phyloP scores from a whole-genome alignment of 2,329 filamentous ascomycete species.

The Aspergillus luchuensis region DNA sequence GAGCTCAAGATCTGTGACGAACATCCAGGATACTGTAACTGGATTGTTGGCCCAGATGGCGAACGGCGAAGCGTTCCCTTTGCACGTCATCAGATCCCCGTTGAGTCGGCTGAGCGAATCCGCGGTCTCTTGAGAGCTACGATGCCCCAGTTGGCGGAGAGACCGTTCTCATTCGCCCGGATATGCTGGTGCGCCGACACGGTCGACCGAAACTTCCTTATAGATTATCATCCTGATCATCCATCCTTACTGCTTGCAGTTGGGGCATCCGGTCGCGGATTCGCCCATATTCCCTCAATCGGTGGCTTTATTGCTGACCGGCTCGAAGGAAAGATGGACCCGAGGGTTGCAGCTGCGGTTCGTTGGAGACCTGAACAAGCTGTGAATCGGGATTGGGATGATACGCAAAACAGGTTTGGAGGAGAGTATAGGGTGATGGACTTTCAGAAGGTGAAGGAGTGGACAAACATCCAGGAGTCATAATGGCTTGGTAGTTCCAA shows the following conservation, averaged over 20 bases:
- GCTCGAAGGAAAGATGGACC: slow-evolving; percentile 48
- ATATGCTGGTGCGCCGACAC: slow-evolving; percentile 63
- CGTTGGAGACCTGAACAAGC: slow-evolving; percentile 56
- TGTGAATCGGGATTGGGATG: slow-evolving; percentile 47
- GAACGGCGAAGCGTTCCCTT: slow-evolving; percentile 42
- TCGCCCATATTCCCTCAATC: slow-evolving; percentile 52
- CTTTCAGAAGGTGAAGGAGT: slow-evolving; percentile 46
- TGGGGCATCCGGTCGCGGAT: slow-evolving; percentile 25
- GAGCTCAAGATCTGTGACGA: slow-evolving; percentile 52
- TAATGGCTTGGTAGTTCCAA: neutral
- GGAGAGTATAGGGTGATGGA: slow-evolving; percentile 53
- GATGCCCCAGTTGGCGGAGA: slow-evolving; percentile 55
- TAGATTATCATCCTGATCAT: slow-evolving; percentile 52
- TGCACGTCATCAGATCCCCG: slow-evolving; percentile 47
- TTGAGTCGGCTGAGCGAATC: slow-evolving; percentile 50
- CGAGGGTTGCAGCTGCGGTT: slow-evolving; percentile 44
- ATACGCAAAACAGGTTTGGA: slow-evolving; percentile 51
- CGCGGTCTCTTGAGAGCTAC: slow-evolving; percentile 54
- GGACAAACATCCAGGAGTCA: slow-evolving; percentile 35
- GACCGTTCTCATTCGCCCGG: slow-evolving; percentile 54
- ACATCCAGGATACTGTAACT: slow-evolving; percentile 60
- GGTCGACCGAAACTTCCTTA: slow-evolving; percentile 55
- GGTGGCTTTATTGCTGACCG: slow-evolving; percentile 53
- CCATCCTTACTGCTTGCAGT: slow-evolving; percentile 48
- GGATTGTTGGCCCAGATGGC: slow-evolving; percentile 29